phyloP scores from a whole-genome alignment of 108 stramenopile genomes.

The Schizochytrium sp. region DNA sequence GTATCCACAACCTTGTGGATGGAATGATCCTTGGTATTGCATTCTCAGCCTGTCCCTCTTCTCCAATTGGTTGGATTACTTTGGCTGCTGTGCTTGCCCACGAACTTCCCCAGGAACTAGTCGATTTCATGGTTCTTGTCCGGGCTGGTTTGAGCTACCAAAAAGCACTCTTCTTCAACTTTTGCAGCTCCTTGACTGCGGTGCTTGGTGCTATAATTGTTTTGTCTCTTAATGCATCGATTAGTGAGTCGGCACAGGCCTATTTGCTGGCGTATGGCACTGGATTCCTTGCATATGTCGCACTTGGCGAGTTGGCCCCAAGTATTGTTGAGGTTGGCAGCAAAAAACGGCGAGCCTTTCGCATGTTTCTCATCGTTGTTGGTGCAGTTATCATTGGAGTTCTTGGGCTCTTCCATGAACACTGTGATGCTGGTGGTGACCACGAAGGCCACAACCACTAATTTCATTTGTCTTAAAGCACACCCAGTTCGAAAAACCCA shows the following conservation, averaged over 20 bases:
- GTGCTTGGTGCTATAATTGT: neutral
- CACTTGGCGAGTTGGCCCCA: constrained; percentile 34
- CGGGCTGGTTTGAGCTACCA: neutral
- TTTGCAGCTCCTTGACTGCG: neutral
- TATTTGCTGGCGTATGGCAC: neutral
- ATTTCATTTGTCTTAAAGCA: neutral
- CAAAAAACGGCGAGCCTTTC: neutral
- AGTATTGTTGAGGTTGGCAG: neutral
- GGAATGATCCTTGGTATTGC: constrained; percentile 6
- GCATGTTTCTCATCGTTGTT: constrained; percentile 41
- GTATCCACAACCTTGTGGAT: constrained; percentile 41
- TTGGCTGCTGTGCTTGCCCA: constrained; percentile 14
- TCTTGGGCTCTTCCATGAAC: neutral
- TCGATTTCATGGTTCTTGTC: constrained; percentile 54
- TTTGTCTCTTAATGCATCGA: neutral
- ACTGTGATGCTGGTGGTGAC: neutral
- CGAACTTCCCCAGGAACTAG: constrained; percentile 58
- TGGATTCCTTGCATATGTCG: constrained; percentile 52
- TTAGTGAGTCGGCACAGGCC: neutral
- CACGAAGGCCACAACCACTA: neutral
- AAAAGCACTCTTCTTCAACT: constrained; percentile 1
- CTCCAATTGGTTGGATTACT: constrained; percentile 17
- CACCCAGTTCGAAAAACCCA: too few species aligned
- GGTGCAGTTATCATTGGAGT: constrained; percentile 41
- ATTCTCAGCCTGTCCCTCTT: constrained; percentile 17